These are phyloP conservation scores for Arthrobotrys entomopaga DNA, from an alignment of 2,329 filamentous ascomycete genomes.

Conservation along the genomic window DNA sequence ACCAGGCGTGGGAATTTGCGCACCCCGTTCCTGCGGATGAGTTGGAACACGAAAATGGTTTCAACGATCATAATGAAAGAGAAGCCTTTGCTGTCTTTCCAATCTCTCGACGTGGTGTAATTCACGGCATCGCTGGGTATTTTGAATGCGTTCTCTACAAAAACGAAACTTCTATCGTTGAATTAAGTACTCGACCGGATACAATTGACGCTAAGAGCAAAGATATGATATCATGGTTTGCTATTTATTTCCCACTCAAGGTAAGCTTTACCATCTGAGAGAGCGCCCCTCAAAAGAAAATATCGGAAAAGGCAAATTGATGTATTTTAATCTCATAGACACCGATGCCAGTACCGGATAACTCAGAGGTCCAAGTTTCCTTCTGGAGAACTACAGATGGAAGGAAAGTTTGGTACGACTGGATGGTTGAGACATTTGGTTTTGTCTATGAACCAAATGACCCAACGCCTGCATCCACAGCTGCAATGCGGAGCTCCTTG, in stretches of 20 bases:
- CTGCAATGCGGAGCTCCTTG: constrained; percentile 9
- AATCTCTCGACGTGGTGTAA: constrained; percentile 79
- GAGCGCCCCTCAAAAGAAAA: no score
- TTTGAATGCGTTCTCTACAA: constrained; percentile 96
- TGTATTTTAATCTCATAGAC: constrained; percentile 67
- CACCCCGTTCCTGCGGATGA: constrained; percentile 75
- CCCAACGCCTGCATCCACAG: constrained; percentile 40
- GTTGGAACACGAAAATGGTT: constrained; percentile 74
- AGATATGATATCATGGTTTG: constrained; percentile 99
- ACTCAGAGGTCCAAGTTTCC: constrained; percentile 84
- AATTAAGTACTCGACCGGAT: constrained; percentile 91
- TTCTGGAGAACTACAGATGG: constrained; percentile 98
- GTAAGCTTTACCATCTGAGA: constrained; percentile 65
- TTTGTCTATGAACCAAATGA: constrained; percentile 15
- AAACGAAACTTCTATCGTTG: constrained; percentile 70
- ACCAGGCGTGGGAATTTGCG: constrained; percentile 81
- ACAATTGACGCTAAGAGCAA: constrained; percentile 91
- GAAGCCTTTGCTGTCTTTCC: constrained; percentile 81
- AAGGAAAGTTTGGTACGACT: constrained; percentile 97
- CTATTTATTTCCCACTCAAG: constrained; percentile 96
- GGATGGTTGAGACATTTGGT: constrained; percentile 82
- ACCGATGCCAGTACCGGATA: constrained; percentile 84
- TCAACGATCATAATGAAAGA: constrained; percentile 92
- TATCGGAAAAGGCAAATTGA: constrained; percentile 3
- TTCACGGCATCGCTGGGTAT: constrained; percentile 91